phyloP scores from a whole-genome alignment of 306 rosid species.

The Citrullus mucosospermus region DNA sequence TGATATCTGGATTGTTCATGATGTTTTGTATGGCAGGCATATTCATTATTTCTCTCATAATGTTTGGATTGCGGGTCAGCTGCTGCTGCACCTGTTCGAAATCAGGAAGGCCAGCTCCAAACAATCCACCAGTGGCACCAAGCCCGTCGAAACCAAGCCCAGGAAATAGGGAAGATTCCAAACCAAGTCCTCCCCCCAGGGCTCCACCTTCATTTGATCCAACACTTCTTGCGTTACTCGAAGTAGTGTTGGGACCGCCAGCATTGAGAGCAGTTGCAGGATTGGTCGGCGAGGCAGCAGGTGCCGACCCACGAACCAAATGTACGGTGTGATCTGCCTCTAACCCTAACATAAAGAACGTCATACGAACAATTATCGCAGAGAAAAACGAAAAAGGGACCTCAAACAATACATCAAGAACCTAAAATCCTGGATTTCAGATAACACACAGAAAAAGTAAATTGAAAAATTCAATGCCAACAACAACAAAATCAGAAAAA shows the following conservation, averaged over 20 bases:
- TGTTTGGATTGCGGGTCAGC: conserved; percentile 46
- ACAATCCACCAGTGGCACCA: conserved; percentile 47
- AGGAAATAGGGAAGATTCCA: conserved; percentile 50
- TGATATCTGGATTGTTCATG: conserved; percentile 54
- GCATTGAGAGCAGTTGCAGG: conserved; percentile 34
- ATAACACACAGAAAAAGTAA: background rate
- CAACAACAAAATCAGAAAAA: background rate
- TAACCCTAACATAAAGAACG: conserved; percentile 34
- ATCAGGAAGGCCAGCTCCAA: conserved; percentile 54
- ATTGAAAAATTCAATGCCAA: background rate
- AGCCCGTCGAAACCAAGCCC: conserved; percentile 45
- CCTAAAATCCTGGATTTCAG: background rate
- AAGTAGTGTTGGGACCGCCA: conserved; percentile 28
- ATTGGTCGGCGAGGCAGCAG: conserved; percentile 23
- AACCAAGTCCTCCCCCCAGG: conserved; percentile 46
- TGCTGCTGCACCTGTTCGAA: conserved; percentile 79
- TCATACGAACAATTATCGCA: background rate
- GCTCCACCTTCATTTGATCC: conserved; percentile 45
- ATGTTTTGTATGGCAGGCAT: conserved; percentile 63
- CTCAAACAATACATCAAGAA: background rate
- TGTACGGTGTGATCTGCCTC: conserved; percentile 80
- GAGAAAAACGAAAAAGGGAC: background rate
- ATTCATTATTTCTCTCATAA: conserved; percentile 68
- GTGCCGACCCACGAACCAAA: conserved; percentile 67
- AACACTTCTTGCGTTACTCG: conserved; percentile 30